Conservation (phyloP, 2,329 filamentous ascomycete genomes). For the Botrytis paeoniae region DNA sequence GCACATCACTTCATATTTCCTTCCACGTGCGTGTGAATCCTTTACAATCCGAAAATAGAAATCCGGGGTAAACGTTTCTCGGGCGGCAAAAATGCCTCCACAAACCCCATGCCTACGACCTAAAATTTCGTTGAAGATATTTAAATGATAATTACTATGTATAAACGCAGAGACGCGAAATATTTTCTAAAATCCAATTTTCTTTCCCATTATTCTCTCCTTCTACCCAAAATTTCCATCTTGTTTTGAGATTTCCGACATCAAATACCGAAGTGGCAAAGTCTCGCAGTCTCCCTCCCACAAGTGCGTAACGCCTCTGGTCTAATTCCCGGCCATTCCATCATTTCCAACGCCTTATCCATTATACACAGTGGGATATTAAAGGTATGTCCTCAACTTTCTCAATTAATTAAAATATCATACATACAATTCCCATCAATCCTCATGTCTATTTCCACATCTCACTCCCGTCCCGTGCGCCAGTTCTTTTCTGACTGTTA, state of each 20-base stretch:
- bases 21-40: neutral
- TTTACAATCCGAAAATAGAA: neutral
- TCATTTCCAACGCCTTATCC: neutral
- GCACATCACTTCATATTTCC: neutral
- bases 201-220: no score
- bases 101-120: neutral
- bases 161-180: neutral
- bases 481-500: constrained; percentile 11
- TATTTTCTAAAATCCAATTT: neutral
- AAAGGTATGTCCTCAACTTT: neutral
- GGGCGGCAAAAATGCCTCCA: neutral
- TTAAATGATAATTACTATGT: neutral
- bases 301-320: neutral
- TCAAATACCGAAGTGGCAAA: neutral
- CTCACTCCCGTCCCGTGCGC: neutral
- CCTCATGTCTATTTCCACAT: neutral
- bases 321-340: neutral
- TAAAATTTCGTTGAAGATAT: neutral
- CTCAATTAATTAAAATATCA: fast-evolving
- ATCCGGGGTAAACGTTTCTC: neutral
- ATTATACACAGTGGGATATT: neutral
- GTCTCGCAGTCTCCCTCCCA: fast-evolving
- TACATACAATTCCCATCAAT: neutral
- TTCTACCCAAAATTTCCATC: neutral
- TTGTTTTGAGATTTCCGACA: neutral